phyloP scores from a whole-genome alignment of 2,329 filamentous ascomycete species.

The Ophiocordyceps camponoti-rufipedis region DNA sequence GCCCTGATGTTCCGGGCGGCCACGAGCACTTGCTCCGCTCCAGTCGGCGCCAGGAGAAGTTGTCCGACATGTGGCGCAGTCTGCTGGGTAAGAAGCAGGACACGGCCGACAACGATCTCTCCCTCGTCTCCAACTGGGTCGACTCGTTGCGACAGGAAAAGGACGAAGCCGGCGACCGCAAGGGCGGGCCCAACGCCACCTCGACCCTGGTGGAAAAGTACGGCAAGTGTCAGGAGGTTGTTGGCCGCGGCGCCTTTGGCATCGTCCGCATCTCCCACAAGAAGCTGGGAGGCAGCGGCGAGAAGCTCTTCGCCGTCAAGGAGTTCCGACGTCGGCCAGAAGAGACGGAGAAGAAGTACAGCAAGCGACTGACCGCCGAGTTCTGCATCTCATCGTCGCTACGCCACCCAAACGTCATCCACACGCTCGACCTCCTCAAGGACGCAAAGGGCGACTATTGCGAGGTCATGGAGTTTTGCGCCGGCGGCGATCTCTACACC shows the following conservation, averaged over 20 bases:
- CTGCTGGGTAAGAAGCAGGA: slow-evolving; percentile 76
- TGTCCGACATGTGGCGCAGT: slow-evolving; percentile 78
- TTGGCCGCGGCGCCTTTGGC: slow-evolving; percentile 89
- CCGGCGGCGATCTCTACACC: slow-evolving; percentile 88
- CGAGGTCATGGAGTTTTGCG: slow-evolving; percentile 98
- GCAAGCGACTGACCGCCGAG: slow-evolving; percentile 89
- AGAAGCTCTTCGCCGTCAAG: slow-evolving; percentile 94
- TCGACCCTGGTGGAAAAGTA: slow-evolving; percentile 82
- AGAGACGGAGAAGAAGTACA: slow-evolving; percentile 93
- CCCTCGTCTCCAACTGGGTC: slow-evolving; percentile 89
- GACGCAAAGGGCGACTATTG: slow-evolving; percentile 96
- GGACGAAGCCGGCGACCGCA: slow-evolving; percentile 67
- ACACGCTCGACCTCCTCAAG: slow-evolving; percentile 86
- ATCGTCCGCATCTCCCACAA: slow-evolving; percentile 98
- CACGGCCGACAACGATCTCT: slow-evolving; percentile 60
- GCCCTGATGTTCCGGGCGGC: slow-evolving; percentile 38
- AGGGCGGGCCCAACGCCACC: slow-evolving; percentile 52
- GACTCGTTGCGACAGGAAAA: slow-evolving; percentile 83
- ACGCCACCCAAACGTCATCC: slow-evolving; percentile 93
- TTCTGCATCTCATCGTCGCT: slow-evolving; percentile 97
- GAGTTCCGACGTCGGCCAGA: slow-evolving; percentile 90
- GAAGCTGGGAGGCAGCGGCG: slow-evolving; percentile 60
- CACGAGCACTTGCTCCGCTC: slow-evolving; percentile 84
- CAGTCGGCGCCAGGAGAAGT: slow-evolving; percentile 81
- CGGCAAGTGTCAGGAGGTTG: slow-evolving; percentile 93